Conservation (phyloP, 495 filamentous ascomycete species). For the Aspergillus taichungensis region DNA sequence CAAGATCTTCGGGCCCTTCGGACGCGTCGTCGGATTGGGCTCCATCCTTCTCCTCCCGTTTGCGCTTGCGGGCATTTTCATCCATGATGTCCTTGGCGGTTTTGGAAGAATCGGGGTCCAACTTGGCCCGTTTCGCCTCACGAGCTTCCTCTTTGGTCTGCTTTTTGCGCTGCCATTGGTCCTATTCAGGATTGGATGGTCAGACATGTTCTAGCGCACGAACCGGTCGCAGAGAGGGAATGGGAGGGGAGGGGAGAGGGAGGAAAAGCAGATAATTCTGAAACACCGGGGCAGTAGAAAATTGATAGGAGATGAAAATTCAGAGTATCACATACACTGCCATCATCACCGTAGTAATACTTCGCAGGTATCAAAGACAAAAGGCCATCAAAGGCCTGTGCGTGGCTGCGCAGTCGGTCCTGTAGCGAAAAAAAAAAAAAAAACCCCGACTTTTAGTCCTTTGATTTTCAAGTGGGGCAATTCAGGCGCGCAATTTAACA, state of each 20-base stretch:
- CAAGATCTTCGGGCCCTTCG: constrained; percentile 32
- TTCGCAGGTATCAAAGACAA: constrained; percentile 89
- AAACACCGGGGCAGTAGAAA: neutral
- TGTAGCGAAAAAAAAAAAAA: constrained; percentile 15
- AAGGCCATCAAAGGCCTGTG: constrained; percentile 81
- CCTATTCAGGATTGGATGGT: constrained; percentile 43
- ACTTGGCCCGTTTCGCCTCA: constrained; percentile 68
- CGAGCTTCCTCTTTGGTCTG: constrained; percentile 77
- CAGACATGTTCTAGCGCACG: constrained; percentile 9
- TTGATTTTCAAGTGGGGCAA: too few relatives aligned
- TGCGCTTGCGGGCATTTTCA: constrained; percentile 66
- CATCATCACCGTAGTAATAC: constrained; percentile 82
- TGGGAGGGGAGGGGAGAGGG: constrained; percentile 4
- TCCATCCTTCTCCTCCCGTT: constrained; percentile 43
- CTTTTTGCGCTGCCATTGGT: constrained; percentile 82
- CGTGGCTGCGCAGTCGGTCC: constrained; percentile 81
- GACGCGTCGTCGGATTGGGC: constrained; percentile 25
- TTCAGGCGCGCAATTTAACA: neutral
- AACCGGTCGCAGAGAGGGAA: constrained; percentile 2
- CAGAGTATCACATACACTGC: constrained; percentile 54
- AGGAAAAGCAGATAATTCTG: neutral
- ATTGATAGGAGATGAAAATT: constrained; percentile 1
- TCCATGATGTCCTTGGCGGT: constrained; percentile 81
- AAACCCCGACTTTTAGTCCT: too few relatives aligned
- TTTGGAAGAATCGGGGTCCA: constrained; percentile 73